Percentiles rank a stretch among this genome's conserved stretches.
Evolutionary conservation across 768 basidiomycete species (phyloP).

Genomic region (Lactarius psammicola): DNA sequence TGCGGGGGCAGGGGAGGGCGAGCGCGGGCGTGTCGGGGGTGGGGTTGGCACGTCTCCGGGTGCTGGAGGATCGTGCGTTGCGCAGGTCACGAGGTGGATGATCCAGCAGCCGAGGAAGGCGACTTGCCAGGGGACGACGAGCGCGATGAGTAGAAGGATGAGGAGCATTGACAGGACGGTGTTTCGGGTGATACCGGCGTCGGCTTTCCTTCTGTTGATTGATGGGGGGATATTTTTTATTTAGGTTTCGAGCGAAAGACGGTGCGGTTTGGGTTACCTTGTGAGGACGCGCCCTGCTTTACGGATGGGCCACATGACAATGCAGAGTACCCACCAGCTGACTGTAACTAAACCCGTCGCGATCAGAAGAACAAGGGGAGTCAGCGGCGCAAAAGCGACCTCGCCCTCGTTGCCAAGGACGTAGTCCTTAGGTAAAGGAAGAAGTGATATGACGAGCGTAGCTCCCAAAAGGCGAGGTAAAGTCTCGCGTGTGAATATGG

Average conservation of each 20-base stretch:
- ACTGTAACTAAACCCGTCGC: constrained; percentile 63
- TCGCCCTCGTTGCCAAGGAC: constrained; percentile 63
- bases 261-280: constrained; percentile 25
- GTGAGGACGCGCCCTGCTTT: constrained; percentile 32
- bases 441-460: constrained; percentile 47
- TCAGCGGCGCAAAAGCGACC: constrained; percentile 48
- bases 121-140: constrained; percentile 90
- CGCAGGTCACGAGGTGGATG: constrained; percentile 72
- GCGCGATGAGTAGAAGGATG: constrained; percentile 62
- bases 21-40: constrained; percentile 14
- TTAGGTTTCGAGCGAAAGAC: neutral
- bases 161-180: constrained; percentile 52
- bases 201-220: constrained; percentile 31
- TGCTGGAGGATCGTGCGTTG: constrained; percentile 31
- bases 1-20: constrained; percentile 2
- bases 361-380: constrained; percentile 55
- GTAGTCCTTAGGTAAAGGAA: constrained; percentile 56
- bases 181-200: constrained; percentile 31
- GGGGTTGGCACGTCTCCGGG: constrained; percentile 11
- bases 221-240: too few relatives aligned
- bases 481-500: constrained; percentile 40
- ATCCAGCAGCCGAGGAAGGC: constrained; percentile 83
- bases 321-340: constrained; percentile 53
- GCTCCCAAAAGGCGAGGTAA: constrained; percentile 44
- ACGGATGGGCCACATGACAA: constrained; percentile 49